A percentile compares a stretch with the other conserved stretches of the same genome.
These are phyloP conservation scores for Aureobasidium zeae DNA, from an alignment of 2,329 filamentous ascomycete species.

Conservation along the genomic window DNA sequence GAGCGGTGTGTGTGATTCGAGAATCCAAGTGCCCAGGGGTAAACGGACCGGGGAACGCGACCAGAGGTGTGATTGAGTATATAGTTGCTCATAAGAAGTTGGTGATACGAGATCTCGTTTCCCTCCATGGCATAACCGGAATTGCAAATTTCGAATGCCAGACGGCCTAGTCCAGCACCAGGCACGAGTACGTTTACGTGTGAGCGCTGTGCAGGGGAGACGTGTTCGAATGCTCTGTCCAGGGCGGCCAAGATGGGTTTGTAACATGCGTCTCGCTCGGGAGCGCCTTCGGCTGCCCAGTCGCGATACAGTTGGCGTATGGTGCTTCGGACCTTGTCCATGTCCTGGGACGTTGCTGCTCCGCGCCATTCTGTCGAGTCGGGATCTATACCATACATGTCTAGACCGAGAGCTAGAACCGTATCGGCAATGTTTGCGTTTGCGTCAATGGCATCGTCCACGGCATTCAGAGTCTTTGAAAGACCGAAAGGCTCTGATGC, in stretches of 20 bases:
- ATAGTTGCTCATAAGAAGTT: slow-evolving; percentile 75
- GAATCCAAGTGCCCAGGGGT: slow-evolving; percentile 80
- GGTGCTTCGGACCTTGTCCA: slow-evolving; percentile 88
- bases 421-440: slow-evolving; percentile 76
- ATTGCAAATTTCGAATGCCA: slow-evolving; percentile 77
- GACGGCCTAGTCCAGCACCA: slow-evolving; percentile 75
- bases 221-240: slow-evolving; percentile 35
- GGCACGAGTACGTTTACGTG: slow-evolving; percentile 65
- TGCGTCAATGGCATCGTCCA: slow-evolving; percentile 79
- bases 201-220: slow-evolving; percentile 21
- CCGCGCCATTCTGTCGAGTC: slow-evolving; percentile 54
- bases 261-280: slow-evolving; percentile 70
- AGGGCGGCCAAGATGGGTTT: slow-evolving; percentile 62
- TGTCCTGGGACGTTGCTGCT: slow-evolving; percentile 60
- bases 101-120: slow-evolving; percentile 93
- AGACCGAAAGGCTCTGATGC: slow-evolving; percentile 74
- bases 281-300: slow-evolving; percentile 70
- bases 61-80: slow-evolving; percentile 59
- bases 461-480: slow-evolving; percentile 63
- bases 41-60: slow-evolving; percentile 59
- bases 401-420: slow-evolving; percentile 62
- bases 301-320: slow-evolving; percentile 91
- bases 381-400: slow-evolving; percentile 51
- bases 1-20: slow-evolving; percentile 69
- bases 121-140: slow-evolving; percentile 70